Evolutionary conservation across 2,329 filamentous ascomycete species (phyloP).

Genomic region (Cylindrodendrum hubeiense): DNA sequence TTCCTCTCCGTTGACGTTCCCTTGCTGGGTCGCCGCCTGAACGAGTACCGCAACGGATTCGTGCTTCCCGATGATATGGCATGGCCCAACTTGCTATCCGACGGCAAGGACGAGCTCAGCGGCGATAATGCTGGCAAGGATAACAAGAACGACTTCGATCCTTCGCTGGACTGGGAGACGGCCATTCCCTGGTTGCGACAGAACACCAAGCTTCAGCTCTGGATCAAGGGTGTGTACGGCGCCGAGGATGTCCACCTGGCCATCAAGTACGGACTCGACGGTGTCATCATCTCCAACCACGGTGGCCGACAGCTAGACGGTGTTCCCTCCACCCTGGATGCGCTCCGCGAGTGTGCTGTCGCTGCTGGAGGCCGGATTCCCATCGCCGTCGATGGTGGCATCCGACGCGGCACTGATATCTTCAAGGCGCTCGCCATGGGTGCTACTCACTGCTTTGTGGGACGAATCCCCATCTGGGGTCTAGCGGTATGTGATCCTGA

Average conservation of each 20-base stretch:
- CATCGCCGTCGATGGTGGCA: slow-evolving; percentile 59
- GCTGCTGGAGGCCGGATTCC: slow-evolving; percentile 69
- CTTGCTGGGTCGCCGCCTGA: slow-evolving; percentile 59
- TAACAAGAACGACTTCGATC: slow-evolving; percentile 35
- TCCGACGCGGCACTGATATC: slow-evolving; percentile 47
- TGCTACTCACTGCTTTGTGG: slow-evolving; percentile 38
- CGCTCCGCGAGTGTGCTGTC: slow-evolving; percentile 71
- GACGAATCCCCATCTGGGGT: slow-evolving; percentile 53
- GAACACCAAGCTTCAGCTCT: slow-evolving; percentile 57
- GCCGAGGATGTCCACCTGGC: slow-evolving; percentile 48
- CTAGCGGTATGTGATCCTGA: slow-evolving; percentile 37
- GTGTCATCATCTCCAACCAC: slow-evolving; percentile 44
- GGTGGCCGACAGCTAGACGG: slow-evolving; percentile 50
- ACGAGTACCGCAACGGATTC: slow-evolving; percentile 62
- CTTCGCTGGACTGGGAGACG: slow-evolving; percentile 68
- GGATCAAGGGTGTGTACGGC: slow-evolving; percentile 49
- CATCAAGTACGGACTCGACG: slow-evolving; percentile 45
- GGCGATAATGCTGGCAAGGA: slow-evolving; percentile 20
- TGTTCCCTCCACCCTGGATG: slow-evolving; percentile 66
- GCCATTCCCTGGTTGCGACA: slow-evolving; percentile 74
- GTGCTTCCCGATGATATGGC: slow-evolving; percentile 60
- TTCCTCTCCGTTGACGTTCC: slow-evolving; percentile 71
- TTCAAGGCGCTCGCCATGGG: slow-evolving; percentile 49
- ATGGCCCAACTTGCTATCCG: slow-evolving; percentile 50
- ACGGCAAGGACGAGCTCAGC: slow-evolving; percentile 35